phyloP scores from a whole-genome alignment of 2,329 filamentous ascomycete species.

The Albifimbria verrucaria region DNA sequence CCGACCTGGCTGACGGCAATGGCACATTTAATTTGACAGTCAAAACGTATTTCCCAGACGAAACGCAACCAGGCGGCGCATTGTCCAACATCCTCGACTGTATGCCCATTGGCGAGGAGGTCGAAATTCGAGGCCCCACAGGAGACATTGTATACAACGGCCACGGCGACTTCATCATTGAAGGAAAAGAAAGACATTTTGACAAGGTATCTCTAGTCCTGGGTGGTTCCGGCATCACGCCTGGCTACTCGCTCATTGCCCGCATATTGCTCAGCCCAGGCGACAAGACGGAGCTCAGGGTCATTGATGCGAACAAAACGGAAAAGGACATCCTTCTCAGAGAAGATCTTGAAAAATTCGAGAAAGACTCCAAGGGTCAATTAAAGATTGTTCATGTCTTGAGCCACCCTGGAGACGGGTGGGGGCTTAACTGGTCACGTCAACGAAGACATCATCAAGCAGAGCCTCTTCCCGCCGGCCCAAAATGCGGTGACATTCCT shows the following conservation, averaged over 20 bases:
- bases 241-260: slow-evolving; percentile 47
- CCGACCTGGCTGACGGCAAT: slow-evolving; percentile 24
- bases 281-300: slow-evolving; percentile 34
- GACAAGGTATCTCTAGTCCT: slow-evolving; percentile 44
- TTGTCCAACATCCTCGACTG: slow-evolving; percentile 51
- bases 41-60: slow-evolving; percentile 49
- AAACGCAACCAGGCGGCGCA: slow-evolving; percentile 47
- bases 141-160: slow-evolving; percentile 49
- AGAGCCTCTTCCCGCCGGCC: slow-evolving; percentile 36
- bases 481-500: slow-evolving; percentile 40
- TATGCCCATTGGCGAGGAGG: slow-evolving; percentile 42
- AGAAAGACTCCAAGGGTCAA: slow-evolving; percentile 30
- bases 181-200: slow-evolving; percentile 37
- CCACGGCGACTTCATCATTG: slow-evolving; percentile 42
- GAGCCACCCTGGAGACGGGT: slow-evolving; percentile 38
- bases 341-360: slow-evolving; percentile 38
- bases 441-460: slow-evolving; percentile 35
- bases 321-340: slow-evolving; percentile 44
- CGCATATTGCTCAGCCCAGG: slow-evolving; percentile 30
- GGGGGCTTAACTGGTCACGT: slow-evolving; percentile 44
- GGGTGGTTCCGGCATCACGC: slow-evolving; percentile 49
- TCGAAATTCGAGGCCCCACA: slow-evolving; percentile 49
- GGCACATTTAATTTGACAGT: slow-evolving; percentile 46
- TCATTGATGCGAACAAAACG: slow-evolving; percentile 46
- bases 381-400: slow-evolving; percentile 45